Evolutionary conservation across 306 rosid species (phyloP).

Genomic region (Castanopsis chinensis): DNA sequence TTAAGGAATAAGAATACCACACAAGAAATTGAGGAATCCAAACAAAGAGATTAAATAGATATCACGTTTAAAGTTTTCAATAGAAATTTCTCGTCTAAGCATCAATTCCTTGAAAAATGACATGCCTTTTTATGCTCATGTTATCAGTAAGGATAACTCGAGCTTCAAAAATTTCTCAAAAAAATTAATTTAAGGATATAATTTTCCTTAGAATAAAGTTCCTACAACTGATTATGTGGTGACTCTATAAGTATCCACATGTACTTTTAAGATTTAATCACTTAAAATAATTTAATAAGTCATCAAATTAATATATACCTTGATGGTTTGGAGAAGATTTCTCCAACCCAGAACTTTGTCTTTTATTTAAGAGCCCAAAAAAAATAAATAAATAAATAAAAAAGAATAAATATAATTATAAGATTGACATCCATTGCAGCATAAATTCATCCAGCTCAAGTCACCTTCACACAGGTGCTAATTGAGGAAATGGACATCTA

Average conservation of each 20-base stretch:
- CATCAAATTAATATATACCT: too few relatives aligned
- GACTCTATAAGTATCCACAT: too few relatives aligned
- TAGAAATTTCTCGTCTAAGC: neutral
- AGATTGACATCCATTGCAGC: neutral
- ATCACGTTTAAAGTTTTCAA: neutral
- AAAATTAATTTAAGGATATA: too few relatives aligned
- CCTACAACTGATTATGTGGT: too few relatives aligned
- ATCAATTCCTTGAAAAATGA: neutral
- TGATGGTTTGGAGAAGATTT: too few relatives aligned
- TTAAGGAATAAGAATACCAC: neutral
- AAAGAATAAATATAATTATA: neutral
- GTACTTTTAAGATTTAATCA: too few relatives aligned
- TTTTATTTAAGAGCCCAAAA: too few relatives aligned
- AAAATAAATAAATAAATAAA: too few relatives aligned
- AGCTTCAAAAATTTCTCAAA: neutral
- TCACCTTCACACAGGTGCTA: neutral
- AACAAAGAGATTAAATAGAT: neutral
- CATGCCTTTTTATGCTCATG: neutral
- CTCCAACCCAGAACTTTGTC: too few relatives aligned
- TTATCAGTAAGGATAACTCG: neutral
- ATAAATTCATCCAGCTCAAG: neutral
- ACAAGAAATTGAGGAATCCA: neutral
- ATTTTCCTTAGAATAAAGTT: too few relatives aligned
- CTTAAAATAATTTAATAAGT: too few relatives aligned
- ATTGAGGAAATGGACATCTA: too few relatives aligned